phyloP scores from a whole-genome alignment of 164 flowering plant genomes.

The Euptelea pleiosperma region DNA sequence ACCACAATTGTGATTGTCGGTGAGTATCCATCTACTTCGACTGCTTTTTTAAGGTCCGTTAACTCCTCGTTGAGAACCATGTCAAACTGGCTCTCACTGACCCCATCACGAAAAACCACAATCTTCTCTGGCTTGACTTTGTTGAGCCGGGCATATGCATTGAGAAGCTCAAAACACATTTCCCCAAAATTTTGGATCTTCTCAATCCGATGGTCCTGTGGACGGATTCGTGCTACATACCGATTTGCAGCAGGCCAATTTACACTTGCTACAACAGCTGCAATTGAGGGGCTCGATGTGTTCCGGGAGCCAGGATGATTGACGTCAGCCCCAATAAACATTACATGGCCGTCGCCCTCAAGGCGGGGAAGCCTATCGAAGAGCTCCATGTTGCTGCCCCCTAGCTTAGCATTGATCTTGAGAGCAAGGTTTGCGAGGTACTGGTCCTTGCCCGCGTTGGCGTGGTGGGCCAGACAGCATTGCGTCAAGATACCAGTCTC shows the following conservation, averaged over 20 bases:
- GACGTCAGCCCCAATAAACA: constrained; percentile 87
- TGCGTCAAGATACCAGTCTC: constrained; percentile 67
- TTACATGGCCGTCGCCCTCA: constrained; percentile 36
- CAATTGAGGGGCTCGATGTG: constrained; percentile 56
- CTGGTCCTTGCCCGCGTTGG: constrained; percentile 44
- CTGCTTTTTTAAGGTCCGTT: constrained; percentile 34
- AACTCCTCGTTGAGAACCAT: constrained; percentile 80
- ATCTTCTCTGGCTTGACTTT: constrained; percentile 47
- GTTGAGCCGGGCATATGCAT: constrained; percentile 38
- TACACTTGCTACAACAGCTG: constrained; percentile 69
- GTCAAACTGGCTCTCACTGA: constrained; percentile 73
- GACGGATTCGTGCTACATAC: constrained; percentile 55
- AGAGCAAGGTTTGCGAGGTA: constrained; percentile 66
- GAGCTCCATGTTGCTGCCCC: constrained; percentile 76
- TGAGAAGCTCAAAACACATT: constrained; percentile 60
- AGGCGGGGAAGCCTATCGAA: constrained; percentile 40
- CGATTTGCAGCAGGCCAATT: constrained; percentile 87
- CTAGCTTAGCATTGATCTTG: constrained; percentile 84
- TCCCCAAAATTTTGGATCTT: constrained; percentile 51
- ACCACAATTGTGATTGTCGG: constrained; percentile 67
- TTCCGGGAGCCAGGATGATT: constrained; percentile 64
- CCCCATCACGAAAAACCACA: constrained; percentile 81
- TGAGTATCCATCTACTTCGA: constrained; percentile 28
- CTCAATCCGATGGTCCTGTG: constrained; percentile 51
- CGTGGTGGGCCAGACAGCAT: constrained; percentile 44